Percentiles rank a stretch among this genome's conserved stretches.
Evolutionary conservation across 2,329 filamentous ascomycete genomes (phyloP).

Genomic region (Pseudopyrenochaeta lycopersici): DNA sequence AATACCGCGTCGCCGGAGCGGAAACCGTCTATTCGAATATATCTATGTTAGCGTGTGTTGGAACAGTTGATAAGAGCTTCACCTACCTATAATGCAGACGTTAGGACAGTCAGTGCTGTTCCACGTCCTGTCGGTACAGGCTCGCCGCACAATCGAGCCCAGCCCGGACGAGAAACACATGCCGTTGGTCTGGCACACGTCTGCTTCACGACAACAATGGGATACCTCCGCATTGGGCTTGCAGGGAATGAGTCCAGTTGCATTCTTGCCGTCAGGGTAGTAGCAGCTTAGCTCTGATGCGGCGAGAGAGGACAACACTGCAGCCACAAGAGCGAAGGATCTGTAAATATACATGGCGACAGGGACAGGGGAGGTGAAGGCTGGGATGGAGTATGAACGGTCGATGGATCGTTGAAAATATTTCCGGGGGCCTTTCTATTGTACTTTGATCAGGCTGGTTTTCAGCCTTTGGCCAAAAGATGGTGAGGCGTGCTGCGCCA

Average conservation of each 20-base stretch:
- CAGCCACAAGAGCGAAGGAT: background rate
- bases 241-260: background rate
- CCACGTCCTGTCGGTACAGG: constrained; percentile 5
- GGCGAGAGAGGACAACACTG: background rate
- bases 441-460: background rate
- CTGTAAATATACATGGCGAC: background rate
- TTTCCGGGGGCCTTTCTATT: background rate
- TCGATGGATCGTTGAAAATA: background rate
- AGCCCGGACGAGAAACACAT: constrained; percentile 6
- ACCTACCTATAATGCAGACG: constrained; percentile 4
- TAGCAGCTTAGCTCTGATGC: constrained; percentile 1
- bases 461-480: background rate
- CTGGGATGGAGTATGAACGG: background rate
- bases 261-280: constrained; percentile 5
- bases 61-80: background rate
- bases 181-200: constrained; percentile 5
- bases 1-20: constrained; percentile 2
- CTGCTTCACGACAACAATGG: constrained; percentile 7
- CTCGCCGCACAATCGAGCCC: constrained; percentile 4
- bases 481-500: background rate
- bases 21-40: background rate
- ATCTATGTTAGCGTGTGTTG: background rate
- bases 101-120: background rate
- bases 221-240: constrained; percentile 1
- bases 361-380: background rate